Evolutionary conservation across 139 green algal species (phyloP).

Genomic region (Limnomonas spitsbergensis): DNA sequence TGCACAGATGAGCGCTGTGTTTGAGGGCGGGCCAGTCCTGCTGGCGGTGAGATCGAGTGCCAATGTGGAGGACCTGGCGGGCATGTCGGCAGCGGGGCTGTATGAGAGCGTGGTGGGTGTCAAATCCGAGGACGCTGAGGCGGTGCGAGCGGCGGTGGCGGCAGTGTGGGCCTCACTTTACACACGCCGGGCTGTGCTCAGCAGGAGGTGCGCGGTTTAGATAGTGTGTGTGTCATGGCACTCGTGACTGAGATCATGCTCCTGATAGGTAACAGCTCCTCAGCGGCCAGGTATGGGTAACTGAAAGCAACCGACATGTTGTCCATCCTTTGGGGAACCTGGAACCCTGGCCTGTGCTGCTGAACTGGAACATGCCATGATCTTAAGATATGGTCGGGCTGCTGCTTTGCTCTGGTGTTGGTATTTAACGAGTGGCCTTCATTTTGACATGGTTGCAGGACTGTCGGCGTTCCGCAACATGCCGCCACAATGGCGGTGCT

Average conservation of each 20-base stretch:
- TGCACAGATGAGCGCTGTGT: slow-evolving; percentile 1
- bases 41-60: slow-evolving; percentile 70
- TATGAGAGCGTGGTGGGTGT: slow-evolving; percentile 80
- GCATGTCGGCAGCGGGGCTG: slow-evolving; percentile 85
- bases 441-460: too few relatives aligned
- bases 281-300: too few relatives aligned
- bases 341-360: too few relatives aligned
- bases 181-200: slow-evolving; percentile 81
- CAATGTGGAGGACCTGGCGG: slow-evolving; percentile 93
- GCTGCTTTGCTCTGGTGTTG: too few relatives aligned
- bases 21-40: slow-evolving; percentile 7
- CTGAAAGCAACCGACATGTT: too few relatives aligned
- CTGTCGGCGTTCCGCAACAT: slow-evolving; percentile 40
- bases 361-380: too few relatives aligned
- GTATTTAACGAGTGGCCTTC: too few relatives aligned
- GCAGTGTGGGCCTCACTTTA: slow-evolving; percentile 91
- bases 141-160: slow-evolving; percentile 57
- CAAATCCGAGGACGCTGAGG: slow-evolving; percentile 30
- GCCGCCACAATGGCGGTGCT: slow-evolving; percentile 87
- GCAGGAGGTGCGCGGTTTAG: slow-evolving; percentile 40
- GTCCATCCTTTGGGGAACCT: too few relatives aligned
- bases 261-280: too few relatives aligned
- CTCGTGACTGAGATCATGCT: too few relatives aligned
- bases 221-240: not conserved
- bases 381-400: too few relatives aligned